A percentile compares a stretch with the other conserved stretches of the same genome.
Evolutionary conservation across 1,139 yeast genomes (phyloP).

Genomic region (Petasospora fabianii): DNA sequence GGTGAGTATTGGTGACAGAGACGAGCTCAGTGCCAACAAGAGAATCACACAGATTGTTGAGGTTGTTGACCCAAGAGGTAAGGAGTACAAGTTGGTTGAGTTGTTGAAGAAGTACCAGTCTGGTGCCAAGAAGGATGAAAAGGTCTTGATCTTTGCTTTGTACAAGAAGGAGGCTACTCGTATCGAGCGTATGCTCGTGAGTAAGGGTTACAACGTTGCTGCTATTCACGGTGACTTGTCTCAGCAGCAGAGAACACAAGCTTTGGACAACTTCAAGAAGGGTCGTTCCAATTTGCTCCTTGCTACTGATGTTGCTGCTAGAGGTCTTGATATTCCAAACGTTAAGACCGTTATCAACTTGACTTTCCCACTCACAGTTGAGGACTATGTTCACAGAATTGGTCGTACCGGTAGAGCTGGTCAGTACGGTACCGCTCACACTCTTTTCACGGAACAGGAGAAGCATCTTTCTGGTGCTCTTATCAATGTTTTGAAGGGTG

Average conservation of each 20-base stretch:
- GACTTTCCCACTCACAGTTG: conserved; percentile 96
- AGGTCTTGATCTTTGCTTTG: conserved; percentile 85
- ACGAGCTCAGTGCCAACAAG: conserved; percentile 90
- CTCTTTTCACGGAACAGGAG: conserved; percentile 94
- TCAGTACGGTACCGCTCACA: conserved; percentile 89
- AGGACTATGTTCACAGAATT: conserved; percentile 96
- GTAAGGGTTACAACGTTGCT: conserved; percentile 76
- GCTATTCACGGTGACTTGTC: conserved; percentile 96
- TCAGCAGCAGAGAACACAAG: conserved; percentile 88
- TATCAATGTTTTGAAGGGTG: conserved; percentile 87
- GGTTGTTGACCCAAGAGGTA: conserved; percentile 50
- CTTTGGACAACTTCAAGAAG: conserved; percentile 77
- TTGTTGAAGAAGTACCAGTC: conserved; percentile 73
- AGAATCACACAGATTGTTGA: conserved; percentile 92
- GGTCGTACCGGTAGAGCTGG: conserved; percentile 99
- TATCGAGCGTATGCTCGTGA: conserved; percentile 69
- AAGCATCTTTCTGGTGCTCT: conserved; percentile 95
- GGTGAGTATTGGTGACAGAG: conserved; percentile 83
- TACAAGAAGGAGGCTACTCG: conserved; percentile 96
- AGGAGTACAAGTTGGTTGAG: conserved; percentile 72
- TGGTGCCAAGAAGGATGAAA: conserved; percentile 63
- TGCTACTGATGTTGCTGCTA: conserved; percentile 98
- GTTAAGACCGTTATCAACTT: conserved; percentile 94
- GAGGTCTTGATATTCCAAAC: conserved; percentile 97
- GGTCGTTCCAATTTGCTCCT: conserved; percentile 75